phyloP scores from a whole-genome alignment of 257 asterid genomes.

The Perilla frutescens region DNA sequence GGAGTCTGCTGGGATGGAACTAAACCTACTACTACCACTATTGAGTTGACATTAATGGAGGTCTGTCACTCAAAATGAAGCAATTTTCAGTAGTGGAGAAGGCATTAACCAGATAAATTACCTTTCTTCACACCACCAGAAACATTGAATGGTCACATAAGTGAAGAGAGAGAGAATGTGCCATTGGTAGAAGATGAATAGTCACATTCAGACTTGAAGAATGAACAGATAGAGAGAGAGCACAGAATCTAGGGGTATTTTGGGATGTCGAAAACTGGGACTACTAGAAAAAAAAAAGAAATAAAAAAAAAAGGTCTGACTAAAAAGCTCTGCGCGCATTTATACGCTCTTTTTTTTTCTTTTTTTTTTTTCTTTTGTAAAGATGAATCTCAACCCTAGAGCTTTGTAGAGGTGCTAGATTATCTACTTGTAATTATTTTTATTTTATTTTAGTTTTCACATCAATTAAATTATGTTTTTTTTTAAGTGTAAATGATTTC shows the following conservation, averaged over 20 bases:
- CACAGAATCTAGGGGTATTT: slow-evolving; percentile 44
- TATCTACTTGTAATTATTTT: no score
- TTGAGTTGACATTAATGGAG: slow-evolving; percentile 44
- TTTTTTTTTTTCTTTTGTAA: neutral
- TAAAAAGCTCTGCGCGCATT: slow-evolving; percentile 28
- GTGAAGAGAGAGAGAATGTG: slow-evolving; percentile 34
- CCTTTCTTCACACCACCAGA: slow-evolving; percentile 7
- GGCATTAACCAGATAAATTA: neutral
- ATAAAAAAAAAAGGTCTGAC: slow-evolving; percentile 11
- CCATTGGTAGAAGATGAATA: slow-evolving; percentile 38
- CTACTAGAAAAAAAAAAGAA: neutral
- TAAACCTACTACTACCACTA: slow-evolving; percentile 32
- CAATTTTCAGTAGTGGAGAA: slow-evolving; percentile 7
- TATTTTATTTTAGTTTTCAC: no score
- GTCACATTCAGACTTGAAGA: slow-evolving; percentile 45
- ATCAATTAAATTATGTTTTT: no score
- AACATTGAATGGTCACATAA: slow-evolving; percentile 35
- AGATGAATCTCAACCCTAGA: neutral
- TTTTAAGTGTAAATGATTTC: no score
- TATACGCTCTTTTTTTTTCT: slow-evolving; percentile 3
- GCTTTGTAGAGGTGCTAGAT: no score
- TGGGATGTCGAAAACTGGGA: slow-evolving; percentile 32
- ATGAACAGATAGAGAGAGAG: slow-evolving; percentile 33
- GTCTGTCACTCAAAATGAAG: slow-evolving; percentile 27
- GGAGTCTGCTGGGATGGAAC: slow-evolving; percentile 31